Percentiles rank a stretch among this genome's conserved stretches.
These are phyloP conservation scores for Saccharomyces mikatae DNA, from an alignment of 805 yeast genomes.

Conservation along the genomic window DNA sequence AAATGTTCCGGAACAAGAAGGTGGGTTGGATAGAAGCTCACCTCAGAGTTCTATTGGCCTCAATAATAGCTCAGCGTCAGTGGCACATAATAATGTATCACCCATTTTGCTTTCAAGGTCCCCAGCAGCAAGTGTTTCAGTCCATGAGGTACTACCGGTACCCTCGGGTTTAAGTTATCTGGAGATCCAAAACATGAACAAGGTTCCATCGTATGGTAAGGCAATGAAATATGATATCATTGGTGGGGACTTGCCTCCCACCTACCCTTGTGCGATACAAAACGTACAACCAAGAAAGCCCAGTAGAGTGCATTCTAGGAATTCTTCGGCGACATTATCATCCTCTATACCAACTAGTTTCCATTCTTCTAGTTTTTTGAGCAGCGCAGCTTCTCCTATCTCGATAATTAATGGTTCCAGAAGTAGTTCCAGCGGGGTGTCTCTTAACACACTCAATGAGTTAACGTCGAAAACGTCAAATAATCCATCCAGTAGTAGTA, in stretches of 20 bases:
- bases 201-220: constrained; percentile 76
- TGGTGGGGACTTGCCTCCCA: constrained; percentile 56
- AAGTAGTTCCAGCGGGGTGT: not conserved
- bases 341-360: not conserved
- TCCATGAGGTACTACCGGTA: not conserved
- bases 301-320: constrained; percentile 13
- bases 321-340: constrained; percentile 8
- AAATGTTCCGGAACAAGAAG: not conserved
- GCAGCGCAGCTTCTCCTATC: not conserved
- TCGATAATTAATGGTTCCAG: not conserved
- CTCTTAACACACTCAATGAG: not conserved
- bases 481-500: not conserved
- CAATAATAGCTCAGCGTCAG: not conserved
- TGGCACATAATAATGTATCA: not conserved
- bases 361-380: not conserved
- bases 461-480: not conserved
- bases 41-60: not conserved
- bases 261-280: constrained; percentile 33
- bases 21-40: not conserved
- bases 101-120: not conserved
- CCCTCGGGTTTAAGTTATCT: not conserved
- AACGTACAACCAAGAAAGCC: constrained; percentile 14
- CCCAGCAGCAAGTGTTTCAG: not conserved
- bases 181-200: constrained; percentile 35
- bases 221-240: constrained; percentile 54